phyloP scores from a whole-genome alignment of 768 basidiomycete species.

The Tephrocybe sp. region DNA sequence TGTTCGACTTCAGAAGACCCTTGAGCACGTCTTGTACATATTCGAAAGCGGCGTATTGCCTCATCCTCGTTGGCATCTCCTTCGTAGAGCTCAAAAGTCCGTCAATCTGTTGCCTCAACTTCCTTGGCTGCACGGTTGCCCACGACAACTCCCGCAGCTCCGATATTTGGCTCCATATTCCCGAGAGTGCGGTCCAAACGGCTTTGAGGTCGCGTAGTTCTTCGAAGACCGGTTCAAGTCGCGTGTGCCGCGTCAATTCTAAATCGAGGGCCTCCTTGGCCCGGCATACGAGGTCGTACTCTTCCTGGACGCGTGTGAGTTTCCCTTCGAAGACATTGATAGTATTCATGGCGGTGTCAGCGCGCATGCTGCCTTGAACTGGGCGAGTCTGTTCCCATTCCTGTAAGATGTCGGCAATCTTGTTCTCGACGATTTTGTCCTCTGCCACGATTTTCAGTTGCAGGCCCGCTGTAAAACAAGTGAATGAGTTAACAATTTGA shows the following conservation, averaged over 20 bases:
- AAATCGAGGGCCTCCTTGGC: slow-evolving; percentile 97
- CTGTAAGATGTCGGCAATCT: slow-evolving; percentile 83
- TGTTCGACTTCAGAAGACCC: slow-evolving; percentile 85
- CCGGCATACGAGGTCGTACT: slow-evolving; percentile 91
- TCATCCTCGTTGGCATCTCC: slow-evolving; percentile 99
- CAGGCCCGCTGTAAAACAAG: slow-evolving; percentile 78
- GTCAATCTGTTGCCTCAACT: slow-evolving; percentile 92
- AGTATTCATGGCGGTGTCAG: slow-evolving; percentile 94
- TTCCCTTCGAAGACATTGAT: slow-evolving; percentile 96
- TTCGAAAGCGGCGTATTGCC: slow-evolving; percentile 98
- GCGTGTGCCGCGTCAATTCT: slow-evolving; percentile 85
- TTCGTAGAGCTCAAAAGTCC: slow-evolving; percentile 89
- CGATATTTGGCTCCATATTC: slow-evolving; percentile 91
- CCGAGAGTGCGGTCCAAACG: slow-evolving; percentile 98
- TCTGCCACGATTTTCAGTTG: slow-evolving; percentile 99
- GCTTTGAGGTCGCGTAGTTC: slow-evolving; percentile 96
- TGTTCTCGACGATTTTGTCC: slow-evolving; percentile 96
- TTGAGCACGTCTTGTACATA: slow-evolving; percentile 92
- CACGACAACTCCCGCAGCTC: slow-evolving; percentile 88
- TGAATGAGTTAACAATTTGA: background rate
- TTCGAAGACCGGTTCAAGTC: slow-evolving; percentile 91
- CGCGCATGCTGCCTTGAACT: slow-evolving; percentile 94
- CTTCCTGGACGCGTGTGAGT: slow-evolving; percentile 85
- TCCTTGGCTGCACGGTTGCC: slow-evolving; percentile 92
- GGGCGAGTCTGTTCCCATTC: slow-evolving; percentile 98